Conservation (phyloP, 345 rosid genomes). For the Trapa bicornis region DNA sequence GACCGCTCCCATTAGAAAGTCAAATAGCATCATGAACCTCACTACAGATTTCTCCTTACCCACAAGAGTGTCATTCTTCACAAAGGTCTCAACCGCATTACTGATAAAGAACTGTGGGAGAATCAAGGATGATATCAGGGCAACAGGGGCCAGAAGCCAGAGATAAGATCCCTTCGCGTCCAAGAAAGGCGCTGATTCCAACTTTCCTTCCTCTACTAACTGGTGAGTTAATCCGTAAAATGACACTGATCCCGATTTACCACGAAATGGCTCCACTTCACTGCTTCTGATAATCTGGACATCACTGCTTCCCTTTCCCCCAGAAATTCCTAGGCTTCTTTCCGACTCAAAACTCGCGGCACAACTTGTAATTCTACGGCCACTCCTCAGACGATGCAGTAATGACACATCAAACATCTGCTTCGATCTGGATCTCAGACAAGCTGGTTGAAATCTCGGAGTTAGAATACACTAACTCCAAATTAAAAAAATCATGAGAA, state of each 20-base stretch:
- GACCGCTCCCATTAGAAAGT: background rate
- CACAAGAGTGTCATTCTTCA: slow-evolving; percentile 38
- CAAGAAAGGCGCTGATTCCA: slow-evolving; percentile 55
- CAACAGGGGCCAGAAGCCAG: slow-evolving; percentile 68
- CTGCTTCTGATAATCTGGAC: slow-evolving; percentile 15
- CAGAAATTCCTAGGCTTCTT: slow-evolving; percentile 8
- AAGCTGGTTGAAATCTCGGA: slow-evolving; percentile 10
- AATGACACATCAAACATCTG: slow-evolving; percentile 1
- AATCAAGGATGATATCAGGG: slow-evolving; percentile 46
- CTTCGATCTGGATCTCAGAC: slow-evolving; percentile 12
- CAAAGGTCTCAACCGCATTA: slow-evolving; percentile 32
- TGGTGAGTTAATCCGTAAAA: slow-evolving; percentile 66
- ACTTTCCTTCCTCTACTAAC: slow-evolving; percentile 55
- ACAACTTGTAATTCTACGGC: slow-evolving; percentile 9
- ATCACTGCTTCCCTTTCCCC: slow-evolving; percentile 8
- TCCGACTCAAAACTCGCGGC: slow-evolving; percentile 24
- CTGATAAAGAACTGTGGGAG: slow-evolving; percentile 65
- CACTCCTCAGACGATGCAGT: slow-evolving; percentile 16
- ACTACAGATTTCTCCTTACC: slow-evolving; percentile 14
- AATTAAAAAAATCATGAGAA: background rate
- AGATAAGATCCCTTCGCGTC: slow-evolving; percentile 54
- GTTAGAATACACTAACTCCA: background rate
- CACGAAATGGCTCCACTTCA: slow-evolving; percentile 52
- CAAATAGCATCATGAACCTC: background rate
- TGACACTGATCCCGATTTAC: slow-evolving; percentile 74